Evolutionary conservation across 2,329 filamentous ascomycete genomes (phyloP), one percentile per base, ranked within the genome.

Genomic region (Clonostachys byssicola): DNA sequence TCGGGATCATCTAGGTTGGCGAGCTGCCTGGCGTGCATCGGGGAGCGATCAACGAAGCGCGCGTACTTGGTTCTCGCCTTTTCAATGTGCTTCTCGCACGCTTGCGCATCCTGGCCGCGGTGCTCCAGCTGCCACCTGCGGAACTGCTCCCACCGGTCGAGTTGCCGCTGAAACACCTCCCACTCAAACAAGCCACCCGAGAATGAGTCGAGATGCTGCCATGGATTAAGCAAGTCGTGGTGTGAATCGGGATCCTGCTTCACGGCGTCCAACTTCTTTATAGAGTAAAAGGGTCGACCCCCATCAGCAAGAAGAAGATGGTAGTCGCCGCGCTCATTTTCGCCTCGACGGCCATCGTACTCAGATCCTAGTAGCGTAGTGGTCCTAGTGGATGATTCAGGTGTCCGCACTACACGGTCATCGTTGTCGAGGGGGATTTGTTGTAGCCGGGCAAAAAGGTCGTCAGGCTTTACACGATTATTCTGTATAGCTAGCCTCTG

Each of bases 61-160:
- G 23, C 23, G 23, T 23, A 23, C 6, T 3, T 23, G 23, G 23
- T 8, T 8, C 23, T 23, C 23, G 8, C 2, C 23, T 23, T 23
- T 23, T 23, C 23, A 23, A 23, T 23, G 23, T 23, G 23, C 23
- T 23, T 23, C 23, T 23, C 23, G 6, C 6, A 23, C 23, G 23
- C 23, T 23, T 58, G 47, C 38, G 56, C 48, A 14, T 53, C 47
- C 6, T 50, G 49, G 7, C 41, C 49, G 17, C 60, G 50, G 38
- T 60, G 61, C 14, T 55, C 50, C 45, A 53, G 50, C 56, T 65
- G 62, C 54, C 56, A 65, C 14, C 48, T 54, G 33, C 60, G 57
- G 48, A 68, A 68, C 12, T 52, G 43, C 44, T 49, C 20, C 65
- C 62, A 67, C 43, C 52, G 51, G 23, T 35, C 8, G 43, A 54